Percentiles rank a stretch among this genome's conserved stretches.
Evolutionary conservation across 331 rosid genomes (phyloP).

Genomic region (Stylosanthes scabra): DNA sequence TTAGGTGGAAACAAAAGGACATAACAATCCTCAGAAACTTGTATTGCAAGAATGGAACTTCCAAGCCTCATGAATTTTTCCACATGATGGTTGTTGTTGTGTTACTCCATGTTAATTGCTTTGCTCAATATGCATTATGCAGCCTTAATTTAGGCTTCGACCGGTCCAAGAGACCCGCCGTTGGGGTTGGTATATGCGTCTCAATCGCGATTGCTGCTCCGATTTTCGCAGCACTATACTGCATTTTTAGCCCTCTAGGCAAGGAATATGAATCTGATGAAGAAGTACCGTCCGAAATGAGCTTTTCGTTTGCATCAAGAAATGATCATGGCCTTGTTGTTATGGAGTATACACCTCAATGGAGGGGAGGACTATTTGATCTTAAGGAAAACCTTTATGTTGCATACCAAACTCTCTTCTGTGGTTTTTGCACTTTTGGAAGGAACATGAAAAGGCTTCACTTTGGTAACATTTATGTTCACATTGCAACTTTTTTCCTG

Average conservation of each 20-base stretch:
- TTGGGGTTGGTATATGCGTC: constrained; percentile 53
- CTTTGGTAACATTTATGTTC: constrained; percentile 62
- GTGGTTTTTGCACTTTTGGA: constrained; percentile 56
- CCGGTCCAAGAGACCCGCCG: constrained; percentile 52
- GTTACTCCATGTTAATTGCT: constrained; percentile 66
- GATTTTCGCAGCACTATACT: constrained; percentile 55
- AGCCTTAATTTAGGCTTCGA: constrained; percentile 61
- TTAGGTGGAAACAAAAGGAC: constrained; percentile 62
- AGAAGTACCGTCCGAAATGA: constrained; percentile 33
- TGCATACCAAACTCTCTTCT: constrained; percentile 47
- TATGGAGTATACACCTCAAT: constrained; percentile 44
- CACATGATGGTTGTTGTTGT: constrained; percentile 60
- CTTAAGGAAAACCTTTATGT: constrained; percentile 43
- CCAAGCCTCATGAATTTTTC: constrained; percentile 51
- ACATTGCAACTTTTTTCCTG: constrained; percentile 53
- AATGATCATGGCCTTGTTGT: constrained; percentile 39
- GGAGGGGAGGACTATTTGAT: constrained; percentile 62
- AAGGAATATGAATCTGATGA: constrained; percentile 53
- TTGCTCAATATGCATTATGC: constrained; percentile 69
- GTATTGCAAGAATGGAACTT: constrained; percentile 60
- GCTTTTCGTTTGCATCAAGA: constrained; percentile 44
- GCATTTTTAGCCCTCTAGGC: constrained; percentile 63
- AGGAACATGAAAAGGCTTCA: constrained; percentile 64
- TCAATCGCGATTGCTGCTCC: constrained; percentile 64
- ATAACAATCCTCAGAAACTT: constrained; percentile 44